Conservation (phyloP, 768 basidiomycete species). For the Mrakia hoshinonis region DNA sequence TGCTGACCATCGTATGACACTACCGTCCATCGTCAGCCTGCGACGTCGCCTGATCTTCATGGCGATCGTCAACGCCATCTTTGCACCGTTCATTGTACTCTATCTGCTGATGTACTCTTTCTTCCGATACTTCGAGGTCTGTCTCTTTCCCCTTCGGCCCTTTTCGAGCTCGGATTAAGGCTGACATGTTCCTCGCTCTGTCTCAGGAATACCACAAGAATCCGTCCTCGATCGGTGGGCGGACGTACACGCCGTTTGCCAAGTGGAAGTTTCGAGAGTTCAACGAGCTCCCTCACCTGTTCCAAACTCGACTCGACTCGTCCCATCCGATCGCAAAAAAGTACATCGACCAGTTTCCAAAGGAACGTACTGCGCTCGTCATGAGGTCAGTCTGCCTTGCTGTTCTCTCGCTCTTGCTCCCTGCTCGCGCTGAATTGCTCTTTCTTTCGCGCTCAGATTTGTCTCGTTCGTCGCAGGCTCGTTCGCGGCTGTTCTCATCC, state of each 20-base stretch:
- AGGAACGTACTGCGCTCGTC: slow-evolving; percentile 78
- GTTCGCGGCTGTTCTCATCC: slow-evolving; percentile 86
- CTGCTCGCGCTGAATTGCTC: slow-evolving; percentile 7
- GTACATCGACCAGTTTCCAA: slow-evolving; percentile 97
- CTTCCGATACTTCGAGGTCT: slow-evolving; percentile 97
- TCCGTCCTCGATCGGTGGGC: slow-evolving; percentile 84
- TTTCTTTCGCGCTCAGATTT: slow-evolving; percentile 51
- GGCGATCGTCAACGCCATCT: slow-evolving; percentile 89
- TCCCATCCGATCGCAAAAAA: slow-evolving; percentile 83
- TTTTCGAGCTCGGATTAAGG: not conserved
- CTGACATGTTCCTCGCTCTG: not conserved
- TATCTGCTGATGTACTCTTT: slow-evolving; percentile 98
- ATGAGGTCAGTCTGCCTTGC: slow-evolving; percentile 58
- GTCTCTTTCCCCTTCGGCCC: slow-evolving; percentile 32
- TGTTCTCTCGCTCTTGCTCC: not conserved
- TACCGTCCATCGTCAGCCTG: slow-evolving; percentile 48
- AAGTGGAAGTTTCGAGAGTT: slow-evolving; percentile 99
- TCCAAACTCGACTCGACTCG: slow-evolving; percentile 72
- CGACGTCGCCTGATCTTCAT: slow-evolving; percentile 85
- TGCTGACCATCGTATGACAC: not conserved
- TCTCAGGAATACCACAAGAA: slow-evolving; percentile 95
- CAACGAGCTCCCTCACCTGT: slow-evolving; percentile 93
- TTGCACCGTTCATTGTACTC: slow-evolving; percentile 91
- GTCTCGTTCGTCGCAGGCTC: slow-evolving; percentile 93
- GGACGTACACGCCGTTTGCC: slow-evolving; percentile 87